These are phyloP conservation scores for Phytophthora pseudosyringae DNA, from an alignment of 352 stramenopile genomes.

Conservation along the genomic window DNA sequence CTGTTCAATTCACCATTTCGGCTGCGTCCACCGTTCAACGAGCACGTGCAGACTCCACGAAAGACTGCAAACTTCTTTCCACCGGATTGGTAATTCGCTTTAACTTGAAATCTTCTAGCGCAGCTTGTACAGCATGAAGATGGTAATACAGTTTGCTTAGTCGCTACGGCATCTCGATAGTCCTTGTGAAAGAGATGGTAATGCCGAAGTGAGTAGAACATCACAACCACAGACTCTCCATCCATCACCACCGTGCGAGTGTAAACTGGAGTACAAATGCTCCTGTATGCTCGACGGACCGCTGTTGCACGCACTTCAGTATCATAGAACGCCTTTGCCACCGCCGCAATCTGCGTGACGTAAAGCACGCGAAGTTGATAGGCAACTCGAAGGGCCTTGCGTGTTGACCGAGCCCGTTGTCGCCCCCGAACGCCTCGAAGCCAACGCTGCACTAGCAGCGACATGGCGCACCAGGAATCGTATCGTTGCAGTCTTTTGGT, in stretches of 20 bases:
- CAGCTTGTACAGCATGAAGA: conserved; percentile 57
- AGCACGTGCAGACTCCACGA: conserved; percentile 55
- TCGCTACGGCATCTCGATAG: not conserved
- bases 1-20: not conserved
- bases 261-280: conserved; percentile 50
- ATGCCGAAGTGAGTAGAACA: conserved; percentile 54
- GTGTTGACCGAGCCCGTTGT: conserved; percentile 29
- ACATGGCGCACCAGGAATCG: conserved; percentile 62
- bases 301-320: conserved; percentile 34
- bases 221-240: conserved; percentile 62
- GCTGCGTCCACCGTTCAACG: conserved; percentile 36
- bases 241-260: conserved; percentile 56
- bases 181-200: conserved; percentile 17
- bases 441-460: conserved; percentile 61
- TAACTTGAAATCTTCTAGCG: conserved; percentile 53
- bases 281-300: conserved; percentile 38
- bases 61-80: conserved; percentile 39
- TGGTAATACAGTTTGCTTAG: conserved; percentile 6
- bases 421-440: conserved; percentile 58
- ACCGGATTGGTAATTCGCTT: conserved; percentile 32
- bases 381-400: conserved; percentile 41
- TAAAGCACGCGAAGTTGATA: conserved; percentile 43
- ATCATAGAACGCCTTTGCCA: conserved; percentile 45
- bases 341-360: conserved; percentile 24
- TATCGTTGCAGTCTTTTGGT: conserved; percentile 68